These are phyloP conservation scores for Noccaea bulbosa DNA, from an alignment of 345 rosid species.

Conservation along the genomic window DNA sequence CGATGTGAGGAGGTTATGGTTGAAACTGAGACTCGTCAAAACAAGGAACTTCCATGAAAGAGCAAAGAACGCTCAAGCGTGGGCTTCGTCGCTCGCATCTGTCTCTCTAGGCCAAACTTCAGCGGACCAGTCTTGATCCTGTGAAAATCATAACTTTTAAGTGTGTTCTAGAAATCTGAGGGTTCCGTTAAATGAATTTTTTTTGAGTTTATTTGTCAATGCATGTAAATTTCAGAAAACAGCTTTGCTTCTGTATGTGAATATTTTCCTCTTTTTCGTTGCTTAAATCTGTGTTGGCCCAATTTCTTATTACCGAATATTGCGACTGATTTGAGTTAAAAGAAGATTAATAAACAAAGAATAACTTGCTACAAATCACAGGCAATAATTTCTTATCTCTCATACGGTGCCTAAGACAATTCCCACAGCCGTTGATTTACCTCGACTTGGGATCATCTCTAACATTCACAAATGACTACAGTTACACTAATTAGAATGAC, in stretches of 20 bases:
- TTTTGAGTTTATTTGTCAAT: constrained; percentile 26
- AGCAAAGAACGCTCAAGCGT: constrained; percentile 79
- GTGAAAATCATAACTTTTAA: constrained; percentile 18
- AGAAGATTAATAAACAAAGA: too few species aligned
- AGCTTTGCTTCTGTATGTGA: constrained; percentile 37
- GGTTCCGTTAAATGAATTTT: constrained; percentile 34
- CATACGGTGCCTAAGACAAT: too few species aligned
- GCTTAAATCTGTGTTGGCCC: constrained; percentile 31
- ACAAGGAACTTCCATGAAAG: constrained; percentile 75
- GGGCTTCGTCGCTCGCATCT: constrained; percentile 93
- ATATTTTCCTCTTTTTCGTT: constrained; percentile 26
- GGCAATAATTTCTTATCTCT: too few species aligned
- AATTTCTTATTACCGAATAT: constrained; percentile 23
- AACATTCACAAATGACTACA: too few species aligned
- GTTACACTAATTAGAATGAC: too few species aligned
- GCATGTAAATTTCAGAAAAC: constrained; percentile 41
- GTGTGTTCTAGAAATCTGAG: constrained; percentile 31
- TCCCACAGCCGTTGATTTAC: too few species aligned
- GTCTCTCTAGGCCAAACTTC: constrained; percentile 82
- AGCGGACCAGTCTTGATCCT: constrained; percentile 56
- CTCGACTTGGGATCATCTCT: too few species aligned
- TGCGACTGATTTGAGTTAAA: not conserved
- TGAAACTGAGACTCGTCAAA: constrained; percentile 69
- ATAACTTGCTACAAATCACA: too few species aligned
- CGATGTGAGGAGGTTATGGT: constrained; percentile 87